Base-by-base conservation (phyloP, 2,329 filamentous ascomycete genomes). In the Aspergillus terreus region DNA sequence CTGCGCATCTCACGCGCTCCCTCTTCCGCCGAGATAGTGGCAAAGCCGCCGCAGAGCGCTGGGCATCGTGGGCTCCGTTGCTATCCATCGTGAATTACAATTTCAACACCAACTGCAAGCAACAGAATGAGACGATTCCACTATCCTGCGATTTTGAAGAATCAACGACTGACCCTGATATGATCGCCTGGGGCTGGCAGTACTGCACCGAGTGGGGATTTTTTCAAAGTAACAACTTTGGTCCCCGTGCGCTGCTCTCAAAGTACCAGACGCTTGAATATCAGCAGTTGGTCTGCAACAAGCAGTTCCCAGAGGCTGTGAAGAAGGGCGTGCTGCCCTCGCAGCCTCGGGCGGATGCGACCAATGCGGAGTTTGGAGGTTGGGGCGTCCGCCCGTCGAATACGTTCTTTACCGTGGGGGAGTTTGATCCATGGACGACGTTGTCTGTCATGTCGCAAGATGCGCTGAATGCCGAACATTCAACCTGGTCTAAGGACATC, bases 141-240 rank as follows among this genome's bases (percentile, higher is more conserved):
- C 48, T 61, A 0, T 58, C 67, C 2, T 79, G 77, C 55, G 58
- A 73, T 27, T 57, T 79, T 27, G 63, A 72, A 30, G 56, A 63
- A 15, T 55, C 53, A 4, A 63, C 69, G 41, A 58, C 59, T 2
- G 68, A 74, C 6, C 68, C 76, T 0, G 56, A 67, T 6, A 58
- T 52, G 1, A 76, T 79, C 53, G 63, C 65, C 46, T 80, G 76
- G 76, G 72, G 66, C 1, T 80, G 77, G 76, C 77, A 81, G 58
- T 77, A 75, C 59, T 82, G 79, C 62, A 77, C 73, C 2, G 71
- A 81, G 59, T 80, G 74, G 73, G 79, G 78, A 9, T 80, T 69
- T 62, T 77, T 74, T 59, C 76, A 78, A 59, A 69, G 69, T 47
- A 71, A 75, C 32, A 81, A 81, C 57, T 61, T 74, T 1, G 76